These are phyloP conservation scores for Sonneratia alba DNA, from an alignment of 345 rosid genomes.

Conservation along the genomic window DNA sequence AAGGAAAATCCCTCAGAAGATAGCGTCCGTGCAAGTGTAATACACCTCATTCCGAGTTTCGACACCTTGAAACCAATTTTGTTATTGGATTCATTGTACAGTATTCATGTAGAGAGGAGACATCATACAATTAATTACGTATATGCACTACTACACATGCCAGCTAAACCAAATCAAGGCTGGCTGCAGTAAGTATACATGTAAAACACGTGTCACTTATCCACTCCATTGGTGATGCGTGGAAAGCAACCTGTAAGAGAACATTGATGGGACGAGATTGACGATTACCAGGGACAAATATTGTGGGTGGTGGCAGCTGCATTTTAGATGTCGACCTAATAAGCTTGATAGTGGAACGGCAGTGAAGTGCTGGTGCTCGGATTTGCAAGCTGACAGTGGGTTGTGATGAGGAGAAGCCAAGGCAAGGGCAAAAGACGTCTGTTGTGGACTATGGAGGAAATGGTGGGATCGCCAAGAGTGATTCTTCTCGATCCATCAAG, in stretches of 20 bases:
- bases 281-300: too few relatives aligned
- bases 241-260: neutral
- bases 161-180: neutral
- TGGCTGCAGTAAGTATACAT: neutral
- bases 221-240: neutral
- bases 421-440: neutral
- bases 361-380: too few relatives aligned
- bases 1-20: neutral
- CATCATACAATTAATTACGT: too few relatives aligned
- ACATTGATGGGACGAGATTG: too few relatives aligned
- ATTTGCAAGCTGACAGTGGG: neutral
- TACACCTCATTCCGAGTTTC: neutral
- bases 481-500: too few relatives aligned
- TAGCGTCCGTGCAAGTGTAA: neutral
- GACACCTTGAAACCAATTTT: neutral
- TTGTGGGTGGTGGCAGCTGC: neutral
- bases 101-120: neutral
- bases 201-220: neutral
- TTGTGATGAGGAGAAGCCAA: neutral
- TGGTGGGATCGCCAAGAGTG: too few relatives aligned
- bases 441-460: too few relatives aligned
- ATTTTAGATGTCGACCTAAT: neutral
- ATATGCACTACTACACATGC: too few relatives aligned
- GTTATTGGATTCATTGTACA: constrained; percentile 1
- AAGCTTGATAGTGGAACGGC: neutral